These are phyloP conservation scores for Globisporangium cystogenes DNA, from an alignment of 352 stramenopile genomes.

Conservation along the genomic window DNA sequence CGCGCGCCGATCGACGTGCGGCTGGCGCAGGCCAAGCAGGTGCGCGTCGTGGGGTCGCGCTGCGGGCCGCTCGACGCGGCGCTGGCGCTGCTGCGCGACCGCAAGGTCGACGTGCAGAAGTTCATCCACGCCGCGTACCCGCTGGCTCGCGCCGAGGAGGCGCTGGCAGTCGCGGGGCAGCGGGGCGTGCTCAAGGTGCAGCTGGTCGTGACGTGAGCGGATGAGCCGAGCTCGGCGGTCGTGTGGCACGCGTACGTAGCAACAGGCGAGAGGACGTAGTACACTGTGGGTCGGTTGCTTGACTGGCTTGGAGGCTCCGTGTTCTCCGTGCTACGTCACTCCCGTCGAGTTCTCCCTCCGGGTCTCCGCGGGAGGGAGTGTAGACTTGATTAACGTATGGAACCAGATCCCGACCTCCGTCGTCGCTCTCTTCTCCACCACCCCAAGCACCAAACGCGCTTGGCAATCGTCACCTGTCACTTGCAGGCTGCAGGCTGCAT, in stretches of 20 bases:
- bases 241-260: too few relatives aligned
- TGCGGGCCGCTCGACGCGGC: conserved; percentile 61
- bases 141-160: conserved; percentile 35
- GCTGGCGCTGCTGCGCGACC: conserved; percentile 38
- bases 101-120: conserved; percentile 55
- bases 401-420: not conserved
- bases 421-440: not conserved
- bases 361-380: too few relatives aligned
- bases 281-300: too few relatives aligned
- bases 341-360: too few relatives aligned
- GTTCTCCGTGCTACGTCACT: too few relatives aligned
- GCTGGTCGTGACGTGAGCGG: conserved; percentile 23
- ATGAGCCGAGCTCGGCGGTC: too few relatives aligned
- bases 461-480: too few relatives aligned
- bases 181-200: conserved; percentile 62
- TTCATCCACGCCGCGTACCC: conserved; percentile 62
- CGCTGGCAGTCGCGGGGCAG: conserved; percentile 39
- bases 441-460: not conserved
- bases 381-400: not conserved
- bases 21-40: conserved; percentile 28
- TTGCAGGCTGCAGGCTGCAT: too few relatives aligned
- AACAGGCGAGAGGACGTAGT: too few relatives aligned
- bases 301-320: too few relatives aligned
- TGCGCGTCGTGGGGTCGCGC: conserved; percentile 53
- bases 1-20: conserved; percentile 23